Evolutionary conservation across 768 basidiomycete genomes (phyloP), one percentile per base, ranked within the genome.

Genomic region (Suillus weaverae): DNA sequence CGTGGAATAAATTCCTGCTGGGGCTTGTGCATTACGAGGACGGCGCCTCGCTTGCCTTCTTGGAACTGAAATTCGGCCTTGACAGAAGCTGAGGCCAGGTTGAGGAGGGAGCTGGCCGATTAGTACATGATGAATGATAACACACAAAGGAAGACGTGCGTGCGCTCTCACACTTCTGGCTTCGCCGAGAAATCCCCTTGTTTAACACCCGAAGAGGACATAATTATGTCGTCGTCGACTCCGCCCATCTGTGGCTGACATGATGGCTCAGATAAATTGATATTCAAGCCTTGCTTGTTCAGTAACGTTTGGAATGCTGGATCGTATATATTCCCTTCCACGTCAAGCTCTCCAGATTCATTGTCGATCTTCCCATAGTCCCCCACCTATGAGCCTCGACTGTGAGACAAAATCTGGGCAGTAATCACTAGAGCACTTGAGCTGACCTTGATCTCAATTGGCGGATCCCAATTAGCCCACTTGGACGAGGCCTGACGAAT

Each of bases 391-490:
- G 14, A 30, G 7, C 18, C 32, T 54, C 10, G 20, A 16, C 8
- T 16, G 20, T 26, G 6, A 3, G 32, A 9, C 33, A 33, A 54
- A 50, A 30, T 63, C 41, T 54, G 57, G 8, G 9, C 4, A n/a
- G 4, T 41, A 22, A 33, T 64, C 57, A 39, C 53, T 35, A 22
- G n/a, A 22, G 30, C 6, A 56, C 22, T 3, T 22, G 41, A 38
- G 67, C 70, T 57, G 20, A 78, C 78, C 70, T 73, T 66, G 46
- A 80, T 66, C 10, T 70, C 70, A 51, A 70, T 71, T 46, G 76
- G 75, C 0, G 78, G 79, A 14, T 79, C 76, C 77, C 76, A 80
- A 64, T 74, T 79, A 53, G 69, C 77, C 78, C 77, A 80, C 66
- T 78, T 79, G 5, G 77, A 75, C 33, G 76, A 73, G 5, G 60